phyloP scores from a whole-genome alignment of 2,329 filamentous ascomycete species.

The Arthrobotrys pseudoclavata region DNA sequence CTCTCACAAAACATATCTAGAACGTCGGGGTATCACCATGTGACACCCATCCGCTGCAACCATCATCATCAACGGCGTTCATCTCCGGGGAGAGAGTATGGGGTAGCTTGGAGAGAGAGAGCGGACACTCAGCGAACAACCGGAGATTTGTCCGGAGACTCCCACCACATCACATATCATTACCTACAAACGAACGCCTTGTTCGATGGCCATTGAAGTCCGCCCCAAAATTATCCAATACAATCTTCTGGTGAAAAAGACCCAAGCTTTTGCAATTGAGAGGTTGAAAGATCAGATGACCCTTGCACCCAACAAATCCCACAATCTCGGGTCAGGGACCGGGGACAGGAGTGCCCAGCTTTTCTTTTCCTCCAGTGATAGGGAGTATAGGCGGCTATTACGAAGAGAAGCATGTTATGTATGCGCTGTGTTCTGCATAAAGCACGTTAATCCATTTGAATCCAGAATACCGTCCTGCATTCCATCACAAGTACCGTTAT shows the following conservation, averaged over 20 bases:
- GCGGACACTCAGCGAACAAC: slow-evolving; percentile 48
- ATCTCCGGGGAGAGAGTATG: slow-evolving; percentile 1
- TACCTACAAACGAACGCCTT: background rate
- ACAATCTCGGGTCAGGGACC: slow-evolving; percentile 51
- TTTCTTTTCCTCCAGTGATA: background rate
- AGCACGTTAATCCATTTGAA: background rate
- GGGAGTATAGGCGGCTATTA: no score
- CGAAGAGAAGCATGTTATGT: background rate
- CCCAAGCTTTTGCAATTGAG: background rate
- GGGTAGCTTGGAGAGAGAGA: background rate
- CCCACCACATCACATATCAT: slow-evolving; percentile 16
- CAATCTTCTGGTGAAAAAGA: no score
- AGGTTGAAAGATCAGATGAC: slow-evolving; percentile 49
- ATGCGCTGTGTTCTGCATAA: slow-evolving; percentile 5
- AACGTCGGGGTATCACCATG: background rate
- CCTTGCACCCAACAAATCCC: slow-evolving; percentile 36
- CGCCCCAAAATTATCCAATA: background rate
- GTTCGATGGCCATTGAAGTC: background rate
- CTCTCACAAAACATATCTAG: background rate
- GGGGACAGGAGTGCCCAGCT: slow-evolving; percentile 45
- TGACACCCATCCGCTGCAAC: background rate
- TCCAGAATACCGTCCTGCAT: slow-evolving; percentile 36
- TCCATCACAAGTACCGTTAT: slow-evolving; percentile 12
- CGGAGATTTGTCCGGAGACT: slow-evolving; percentile 39
- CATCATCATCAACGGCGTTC: background rate